Conservation (phyloP, 495 filamentous ascomycete genomes). For the Ramalina intermedia region DNA sequence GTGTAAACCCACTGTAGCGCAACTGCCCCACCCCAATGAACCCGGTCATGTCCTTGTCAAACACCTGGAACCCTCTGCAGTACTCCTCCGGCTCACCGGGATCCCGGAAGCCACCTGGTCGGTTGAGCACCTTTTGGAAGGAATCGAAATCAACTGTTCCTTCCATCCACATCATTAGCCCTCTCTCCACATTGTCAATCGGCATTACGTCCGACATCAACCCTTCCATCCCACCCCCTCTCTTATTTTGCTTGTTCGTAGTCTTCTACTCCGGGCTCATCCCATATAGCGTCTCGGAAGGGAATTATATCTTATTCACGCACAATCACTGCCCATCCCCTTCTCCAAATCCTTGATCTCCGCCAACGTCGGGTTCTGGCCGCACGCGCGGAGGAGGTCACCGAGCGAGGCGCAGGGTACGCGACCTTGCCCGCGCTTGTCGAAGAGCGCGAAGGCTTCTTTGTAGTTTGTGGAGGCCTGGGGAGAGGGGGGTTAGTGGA, state of each 20-base stretch:
- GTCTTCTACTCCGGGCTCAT: neutral
- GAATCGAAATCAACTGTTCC: slow-evolving; percentile 86
- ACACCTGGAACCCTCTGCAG: slow-evolving; percentile 94
- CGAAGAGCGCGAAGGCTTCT: slow-evolving; percentile 98
- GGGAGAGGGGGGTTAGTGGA: neutral
- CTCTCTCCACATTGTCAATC: no score
- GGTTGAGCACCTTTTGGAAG: slow-evolving; percentile 89
- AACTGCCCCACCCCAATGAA: slow-evolving; percentile 95
- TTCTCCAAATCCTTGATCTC: slow-evolving; percentile 87
- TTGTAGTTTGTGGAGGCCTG: slow-evolving; percentile 99
- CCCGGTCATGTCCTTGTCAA: slow-evolving; percentile 97
- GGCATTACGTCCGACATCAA: neutral
- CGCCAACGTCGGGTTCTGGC: slow-evolving; percentile 88
- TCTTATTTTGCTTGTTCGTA: neutral
- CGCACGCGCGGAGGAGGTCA: slow-evolving; percentile 88
- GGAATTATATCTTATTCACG: slow-evolving; percentile 18
- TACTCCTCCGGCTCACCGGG: slow-evolving; percentile 96
- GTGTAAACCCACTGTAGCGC: slow-evolving; percentile 51
- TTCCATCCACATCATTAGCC: neutral
- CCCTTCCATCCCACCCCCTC: neutral
- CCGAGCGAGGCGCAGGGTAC: slow-evolving; percentile 76
- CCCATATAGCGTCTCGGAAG: neutral
- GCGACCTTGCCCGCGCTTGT: slow-evolving; percentile 90
- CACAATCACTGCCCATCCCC: slow-evolving; percentile 77
- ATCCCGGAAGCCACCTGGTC: slow-evolving; percentile 93